phyloP scores from a whole-genome alignment of 2,329 filamentous ascomycete genomes.

The Penicillium sp. region DNA sequence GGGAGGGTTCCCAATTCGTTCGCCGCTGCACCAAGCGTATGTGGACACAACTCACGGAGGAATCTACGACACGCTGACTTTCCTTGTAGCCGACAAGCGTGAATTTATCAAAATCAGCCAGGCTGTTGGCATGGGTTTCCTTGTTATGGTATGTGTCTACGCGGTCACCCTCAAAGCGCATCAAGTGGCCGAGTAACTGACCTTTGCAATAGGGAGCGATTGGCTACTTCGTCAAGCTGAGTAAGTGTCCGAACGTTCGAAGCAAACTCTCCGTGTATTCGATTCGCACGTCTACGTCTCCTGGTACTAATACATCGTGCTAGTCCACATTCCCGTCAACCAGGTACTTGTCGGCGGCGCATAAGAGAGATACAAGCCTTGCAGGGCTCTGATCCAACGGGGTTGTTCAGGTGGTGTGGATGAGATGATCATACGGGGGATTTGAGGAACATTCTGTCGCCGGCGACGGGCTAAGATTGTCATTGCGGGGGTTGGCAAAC shows the following conservation, averaged over 20 bases:
- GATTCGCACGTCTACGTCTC: no score
- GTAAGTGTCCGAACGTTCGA: slow-evolving; percentile 37
- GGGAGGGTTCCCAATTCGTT: slow-evolving; percentile 48
- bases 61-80: slow-evolving; percentile 12
- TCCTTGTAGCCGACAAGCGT: slow-evolving; percentile 52
- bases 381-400: no score
- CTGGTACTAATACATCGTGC: slow-evolving; percentile 14
- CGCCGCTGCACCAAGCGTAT: slow-evolving; percentile 50
- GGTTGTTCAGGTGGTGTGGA: no score
- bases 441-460: no score
- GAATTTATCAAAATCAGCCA: slow-evolving; percentile 61
- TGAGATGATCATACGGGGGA: no score
- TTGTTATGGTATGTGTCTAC: slow-evolving; percentile 49
- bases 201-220: slow-evolving; percentile 45
- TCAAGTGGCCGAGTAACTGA: slow-evolving; percentile 8
- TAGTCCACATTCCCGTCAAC: slow-evolving; percentile 51
- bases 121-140: slow-evolving; percentile 57
- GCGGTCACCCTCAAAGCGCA: background rate
- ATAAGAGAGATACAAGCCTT: slow-evolving; percentile 17
- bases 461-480: no score
- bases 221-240: slow-evolving; percentile 59
- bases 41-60: slow-evolving; percentile 22
- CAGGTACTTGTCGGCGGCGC: slow-evolving; percentile 50
- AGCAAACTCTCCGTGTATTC: background rate
- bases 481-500: no score